phyloP scores from a whole-genome alignment of 163 green algal species.

The Smithsoniella earleae region DNA sequence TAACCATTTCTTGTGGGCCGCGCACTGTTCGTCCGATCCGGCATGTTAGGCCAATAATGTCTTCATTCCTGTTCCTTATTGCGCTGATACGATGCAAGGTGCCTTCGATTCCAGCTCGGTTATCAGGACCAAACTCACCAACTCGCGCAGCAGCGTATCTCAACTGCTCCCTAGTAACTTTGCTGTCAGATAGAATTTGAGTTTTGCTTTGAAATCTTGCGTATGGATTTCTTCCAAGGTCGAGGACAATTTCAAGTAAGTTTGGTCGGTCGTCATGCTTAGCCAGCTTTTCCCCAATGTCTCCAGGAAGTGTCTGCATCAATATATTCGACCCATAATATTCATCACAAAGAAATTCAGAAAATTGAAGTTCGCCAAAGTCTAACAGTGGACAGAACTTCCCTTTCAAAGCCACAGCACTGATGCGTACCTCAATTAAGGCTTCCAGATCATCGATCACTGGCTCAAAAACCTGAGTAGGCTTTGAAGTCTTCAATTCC shows the following conservation, averaged over 20 bases:
- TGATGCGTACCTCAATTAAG: too few relatives aligned
- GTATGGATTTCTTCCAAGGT: constrained; percentile 70
- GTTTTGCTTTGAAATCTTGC: constrained; percentile 69
- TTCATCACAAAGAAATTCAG: too few relatives aligned
- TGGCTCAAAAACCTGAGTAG: too few relatives aligned
- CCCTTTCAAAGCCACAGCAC: too few relatives aligned
- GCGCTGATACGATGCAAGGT: constrained; percentile 86
- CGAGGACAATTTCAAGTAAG: constrained; percentile 69
- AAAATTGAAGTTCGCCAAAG: too few relatives aligned
- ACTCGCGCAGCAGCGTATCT: constrained; percentile 50
- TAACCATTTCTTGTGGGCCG: constrained; percentile 56
- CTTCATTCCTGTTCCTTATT: constrained; percentile 71
- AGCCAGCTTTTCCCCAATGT: not conserved
- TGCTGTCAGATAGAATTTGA: constrained; percentile 42
- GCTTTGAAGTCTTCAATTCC: too few relatives aligned
- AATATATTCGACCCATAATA: too few relatives aligned
- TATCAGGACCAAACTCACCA: constrained; percentile 82
- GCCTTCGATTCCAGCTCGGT: constrained; percentile 83
- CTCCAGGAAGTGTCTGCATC: not conserved
- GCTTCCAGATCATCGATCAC: too few relatives aligned
- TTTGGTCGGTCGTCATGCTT: constrained; percentile 31
- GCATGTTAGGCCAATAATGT: constrained; percentile 81
- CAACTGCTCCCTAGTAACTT: constrained; percentile 59
- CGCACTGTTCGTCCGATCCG: constrained; percentile 70
- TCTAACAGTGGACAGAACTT: too few relatives aligned